Base-by-base conservation (phyloP, 140 eudicot genomes). In the Oenanthe javanica region DNA sequence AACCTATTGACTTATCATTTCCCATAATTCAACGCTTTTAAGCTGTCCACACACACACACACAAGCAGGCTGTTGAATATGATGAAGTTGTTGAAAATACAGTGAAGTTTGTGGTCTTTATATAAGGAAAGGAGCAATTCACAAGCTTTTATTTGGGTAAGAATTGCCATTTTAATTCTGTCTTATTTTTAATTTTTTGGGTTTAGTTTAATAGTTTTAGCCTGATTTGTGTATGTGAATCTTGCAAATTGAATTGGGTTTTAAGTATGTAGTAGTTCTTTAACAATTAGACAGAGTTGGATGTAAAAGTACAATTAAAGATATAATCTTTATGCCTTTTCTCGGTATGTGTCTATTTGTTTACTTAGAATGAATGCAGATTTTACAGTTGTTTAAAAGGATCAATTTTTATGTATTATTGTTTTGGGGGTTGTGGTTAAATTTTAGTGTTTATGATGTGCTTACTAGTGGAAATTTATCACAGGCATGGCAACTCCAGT, bases 401-500 rank as follows among this genome's bases (percentile, higher is more conserved):
- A 14, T 67, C 36, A 43, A 67, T 31, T 67, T 66, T 67, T 67
- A 0, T 5, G 46, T 4, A 9, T 31, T 0, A 67, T 13, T 11
- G 0, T 75, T 25, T 23, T 14, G 1, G 0, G 54, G 36, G 70
- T 9, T n/a, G 3, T 49, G 79, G 46, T 71, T 6, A 75, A 36
- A 1, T 27, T 12, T 47, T 52, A 31, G 36, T 77, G 27, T 14
- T 43, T 43, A 49, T 51, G 78, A 80, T 76, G 21, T 19, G 51
- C 36, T 84, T 76, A 52, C 45, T 54, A 9, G 70, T 82, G 75
- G 12, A 23, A n/a, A n/a, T n/a, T 48, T 19, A 69, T 70, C 36
- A 79, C 86, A 66, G 73, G 81, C 79, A 91, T 91, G 96, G 96
- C 96, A 78, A 91, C 93, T 76, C 96, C 89, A 4, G 96, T 91